Base-by-base conservation (phyloP, 2,329 filamentous ascomycete species). In the Fusarium algeriense region DNA sequence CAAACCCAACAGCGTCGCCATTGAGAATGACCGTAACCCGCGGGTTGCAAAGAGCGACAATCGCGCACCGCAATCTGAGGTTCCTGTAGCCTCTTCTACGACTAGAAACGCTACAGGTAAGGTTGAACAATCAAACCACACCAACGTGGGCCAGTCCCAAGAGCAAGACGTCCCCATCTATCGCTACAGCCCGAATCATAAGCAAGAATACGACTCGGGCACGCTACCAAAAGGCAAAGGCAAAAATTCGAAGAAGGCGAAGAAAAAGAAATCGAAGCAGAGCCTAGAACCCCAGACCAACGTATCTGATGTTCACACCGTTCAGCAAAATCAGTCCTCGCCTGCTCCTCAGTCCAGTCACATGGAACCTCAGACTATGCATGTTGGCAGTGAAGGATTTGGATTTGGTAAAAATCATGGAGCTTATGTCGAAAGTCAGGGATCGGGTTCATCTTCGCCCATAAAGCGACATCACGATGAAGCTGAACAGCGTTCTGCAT, bases 211-310 rank as follows among this genome's bases (percentile, higher is more conserved):
- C 7, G 26, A 12, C 30, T 58, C 55, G 19, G 62, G 48, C 12
- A 20, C 41, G 23, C 70, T 65, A n/a, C 30, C 49, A 20, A 49
- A 67, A 58, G 45, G 34, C 9, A 59, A 67, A 60, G 35, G 46
- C 13, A 74, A 66, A 52, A 78, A 74, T 30, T 69, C 70, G n/a
- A 72, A 70, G 38, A 77, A 70, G n/a, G 60, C 66, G 19, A 77
- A 72, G 57, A 78, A 75, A 50, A 79, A 71, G 43, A 77, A 71
- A 61, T 37, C 44, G 28, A 74, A 70, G 40, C 59, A 74, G 37
- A 41, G 20, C 26, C 30, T 43, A 17, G 43, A 53, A 7, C 23
- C 46, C n/a, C 67, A 67, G n/a, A 43, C n/a, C 28, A 63, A 32
- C 38, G 37, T n/a, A 34, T 14, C 57, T 10, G 35, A 26, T 28